Base-by-base conservation (phyloP, 2,329 filamentous ascomycete genomes). In the Cladosporium phlei region DNA sequence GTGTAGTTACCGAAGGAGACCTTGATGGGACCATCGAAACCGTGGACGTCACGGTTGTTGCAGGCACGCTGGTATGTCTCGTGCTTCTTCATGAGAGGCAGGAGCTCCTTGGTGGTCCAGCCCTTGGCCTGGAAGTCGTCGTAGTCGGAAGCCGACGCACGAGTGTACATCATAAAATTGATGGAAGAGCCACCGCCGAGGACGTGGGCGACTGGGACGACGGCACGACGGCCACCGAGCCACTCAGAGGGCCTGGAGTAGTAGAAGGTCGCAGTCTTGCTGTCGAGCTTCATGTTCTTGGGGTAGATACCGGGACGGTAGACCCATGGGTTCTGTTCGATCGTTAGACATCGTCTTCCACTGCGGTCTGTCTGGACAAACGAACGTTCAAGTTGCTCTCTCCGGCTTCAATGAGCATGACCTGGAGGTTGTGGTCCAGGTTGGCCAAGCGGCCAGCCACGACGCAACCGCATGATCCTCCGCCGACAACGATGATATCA, bases 401-500 rank as follows among this genome's bases (percentile, higher is more conserved):
- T 1, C 77, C 77, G 6, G 66, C 62, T 55, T 80, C 77, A 42
- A 79, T 69, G 6, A 79, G 61, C 12, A 78, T 62, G 35, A 79
- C 70, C n/a, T 68, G 70, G 2, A 78, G 60, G 17, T 64, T 61
- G 0, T 74, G 74, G 44, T 76, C 69, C 0, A 74, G 71, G 34
- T 71, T 69, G 9, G 75, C 71, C 3, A 79, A 65, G 39, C 76
- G 66, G 5, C 65, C 69, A 16, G 76, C 75, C 17, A 76, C 61
- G 17, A 76, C 66, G 53, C 73, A 73, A 12, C 69, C 73, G 39
- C 73, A 69, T 9, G 70, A 66, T n/a, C 73, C 73, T 47, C 72
- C 72, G 65, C 85, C 85, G 55, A 81, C 85, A 22, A 88, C 83
- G 57, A 88, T 88, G 57, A 89, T 88, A 63, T 88, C 85, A 60